Evolutionary conservation across 108 stramenopile species (phyloP).

Genomic region (Conticribra guillardii): DNA sequence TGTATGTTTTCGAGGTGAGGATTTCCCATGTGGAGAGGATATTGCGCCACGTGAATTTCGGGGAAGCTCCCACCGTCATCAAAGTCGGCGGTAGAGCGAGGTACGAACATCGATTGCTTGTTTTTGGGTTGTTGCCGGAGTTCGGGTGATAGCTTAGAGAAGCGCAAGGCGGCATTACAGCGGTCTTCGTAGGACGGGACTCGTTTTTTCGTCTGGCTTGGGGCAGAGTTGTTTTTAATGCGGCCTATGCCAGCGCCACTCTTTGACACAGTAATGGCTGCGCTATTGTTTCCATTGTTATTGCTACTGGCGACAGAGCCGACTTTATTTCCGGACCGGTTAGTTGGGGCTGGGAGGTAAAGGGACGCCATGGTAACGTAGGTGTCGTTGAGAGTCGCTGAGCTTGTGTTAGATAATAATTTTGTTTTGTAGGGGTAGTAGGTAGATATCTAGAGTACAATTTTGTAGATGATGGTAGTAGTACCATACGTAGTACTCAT

Average conservation of each 20-base stretch:
- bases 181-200: conserved; percentile 80
- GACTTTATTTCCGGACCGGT: conserved; percentile 38
- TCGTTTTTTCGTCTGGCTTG: conserved; percentile 17
- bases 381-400: not conserved
- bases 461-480: too few relatives aligned
- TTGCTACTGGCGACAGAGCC: not conserved
- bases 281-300: not conserved
- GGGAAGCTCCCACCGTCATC: conserved; percentile 99
- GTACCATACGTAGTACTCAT: too few relatives aligned
- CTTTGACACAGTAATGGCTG: conserved; percentile 4
- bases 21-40: conserved; percentile 98
- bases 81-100: conserved; percentile 88
- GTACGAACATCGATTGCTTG: conserved; percentile 85
- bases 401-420: not conserved
- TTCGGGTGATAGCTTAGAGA: conserved; percentile 64
- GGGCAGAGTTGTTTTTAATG: conserved; percentile 1
- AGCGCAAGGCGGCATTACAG: conserved; percentile 66
- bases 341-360: conserved; percentile 55
- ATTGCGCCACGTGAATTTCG: conserved; percentile 98
- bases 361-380: conserved; percentile 56
- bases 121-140: conserved; percentile 54
- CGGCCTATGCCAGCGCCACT: conserved; percentile 3
- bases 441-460: too few relatives aligned
- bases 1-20: conserved; percentile 58
- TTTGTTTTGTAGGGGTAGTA: not conserved